Percentiles rank a stretch among this genome's conserved stretches.
These are phyloP conservation scores for Sporothrix pseudoabietina DNA, from an alignment of 2,329 filamentous ascomycete genomes.

Conservation along the genomic window DNA sequence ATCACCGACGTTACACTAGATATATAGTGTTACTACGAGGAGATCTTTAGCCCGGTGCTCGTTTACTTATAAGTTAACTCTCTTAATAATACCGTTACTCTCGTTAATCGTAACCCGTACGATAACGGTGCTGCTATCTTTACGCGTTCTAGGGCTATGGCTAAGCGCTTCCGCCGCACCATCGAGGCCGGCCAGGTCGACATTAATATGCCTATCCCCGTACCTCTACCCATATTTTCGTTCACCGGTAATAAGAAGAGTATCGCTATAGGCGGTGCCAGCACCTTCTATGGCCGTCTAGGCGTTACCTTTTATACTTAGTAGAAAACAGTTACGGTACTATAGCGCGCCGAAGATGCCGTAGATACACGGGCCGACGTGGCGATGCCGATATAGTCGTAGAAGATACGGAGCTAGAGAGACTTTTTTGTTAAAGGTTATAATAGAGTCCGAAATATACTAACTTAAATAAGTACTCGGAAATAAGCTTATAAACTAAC, in stretches of 20 bases:
- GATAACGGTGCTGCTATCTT: constrained; percentile 86
- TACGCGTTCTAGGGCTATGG: constrained; percentile 76
- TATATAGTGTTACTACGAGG: constrained; percentile 83
- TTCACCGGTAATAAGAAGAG: constrained; percentile 84
- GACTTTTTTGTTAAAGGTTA: too few relatives aligned
- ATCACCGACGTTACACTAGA: constrained; percentile 77
- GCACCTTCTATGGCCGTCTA: constrained; percentile 92
- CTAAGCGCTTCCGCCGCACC: constrained; percentile 74
- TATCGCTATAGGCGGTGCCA: constrained; percentile 86
- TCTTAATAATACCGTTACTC: constrained; percentile 74
- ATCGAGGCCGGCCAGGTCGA: constrained; percentile 86
- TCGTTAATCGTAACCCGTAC: constrained; percentile 85
- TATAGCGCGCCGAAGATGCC: constrained; percentile 88
- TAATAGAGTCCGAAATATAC: too few relatives aligned
- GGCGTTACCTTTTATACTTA: constrained; percentile 96
- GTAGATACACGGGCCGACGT: constrained; percentile 73
- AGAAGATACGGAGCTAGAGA: background rate
- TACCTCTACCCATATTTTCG: constrained; percentile 70
- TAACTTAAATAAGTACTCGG: too few relatives aligned
- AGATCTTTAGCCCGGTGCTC: constrained; percentile 84
- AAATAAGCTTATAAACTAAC: too few relatives aligned
- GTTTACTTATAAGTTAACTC: constrained; percentile 78
- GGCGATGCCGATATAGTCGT: constrained; percentile 68
- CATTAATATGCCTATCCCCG: constrained; percentile 80
- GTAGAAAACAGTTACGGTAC: constrained; percentile 91